A percentile compares a stretch with the other conserved stretches of the same genome.
These are phyloP conservation scores for Herpetospermum pedunculosum DNA, from an alignment of 306 rosid species.

Conservation along the genomic window DNA sequence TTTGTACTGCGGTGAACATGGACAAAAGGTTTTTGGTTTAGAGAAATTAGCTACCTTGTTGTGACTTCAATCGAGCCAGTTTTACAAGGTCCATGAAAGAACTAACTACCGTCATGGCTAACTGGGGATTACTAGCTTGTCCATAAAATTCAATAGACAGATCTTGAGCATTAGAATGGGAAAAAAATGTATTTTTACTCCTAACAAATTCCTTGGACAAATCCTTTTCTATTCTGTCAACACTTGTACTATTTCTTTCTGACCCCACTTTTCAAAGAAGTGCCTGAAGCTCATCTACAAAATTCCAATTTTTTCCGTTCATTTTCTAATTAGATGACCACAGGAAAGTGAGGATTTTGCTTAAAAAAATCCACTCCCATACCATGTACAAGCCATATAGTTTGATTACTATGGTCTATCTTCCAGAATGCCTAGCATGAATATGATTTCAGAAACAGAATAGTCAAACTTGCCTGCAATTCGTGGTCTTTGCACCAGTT, in stretches of 20 bases:
- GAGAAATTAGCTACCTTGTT: not conserved
- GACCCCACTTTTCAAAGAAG: not conserved
- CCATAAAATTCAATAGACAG: not conserved
- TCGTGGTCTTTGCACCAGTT: conserved; percentile 82
- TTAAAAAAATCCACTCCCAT: not conserved
- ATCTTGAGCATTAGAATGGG: not conserved
- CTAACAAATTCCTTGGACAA: not conserved
- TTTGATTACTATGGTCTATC: not conserved
- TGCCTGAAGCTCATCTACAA: not conserved
- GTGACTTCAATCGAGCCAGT: not conserved
- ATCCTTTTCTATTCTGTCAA: not conserved
- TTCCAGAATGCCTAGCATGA: not conserved
- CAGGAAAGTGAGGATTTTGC: not conserved
- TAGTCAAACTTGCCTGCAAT: conserved; percentile 51
- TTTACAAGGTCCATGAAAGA: not conserved
- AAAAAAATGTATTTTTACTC: not conserved
- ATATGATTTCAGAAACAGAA: not conserved
- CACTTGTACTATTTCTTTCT: not conserved
- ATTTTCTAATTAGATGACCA: not conserved
- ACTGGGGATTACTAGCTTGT: not conserved
- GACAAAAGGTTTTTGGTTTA: not conserved
- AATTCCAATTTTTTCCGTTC: not conserved
- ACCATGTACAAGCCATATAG: not conserved
- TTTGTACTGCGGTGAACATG: not conserved
- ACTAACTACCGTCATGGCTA: not conserved